Evolutionary conservation across 139 green algal genomes (phyloP).

Genomic region (Micractinium conductrix): DNA sequence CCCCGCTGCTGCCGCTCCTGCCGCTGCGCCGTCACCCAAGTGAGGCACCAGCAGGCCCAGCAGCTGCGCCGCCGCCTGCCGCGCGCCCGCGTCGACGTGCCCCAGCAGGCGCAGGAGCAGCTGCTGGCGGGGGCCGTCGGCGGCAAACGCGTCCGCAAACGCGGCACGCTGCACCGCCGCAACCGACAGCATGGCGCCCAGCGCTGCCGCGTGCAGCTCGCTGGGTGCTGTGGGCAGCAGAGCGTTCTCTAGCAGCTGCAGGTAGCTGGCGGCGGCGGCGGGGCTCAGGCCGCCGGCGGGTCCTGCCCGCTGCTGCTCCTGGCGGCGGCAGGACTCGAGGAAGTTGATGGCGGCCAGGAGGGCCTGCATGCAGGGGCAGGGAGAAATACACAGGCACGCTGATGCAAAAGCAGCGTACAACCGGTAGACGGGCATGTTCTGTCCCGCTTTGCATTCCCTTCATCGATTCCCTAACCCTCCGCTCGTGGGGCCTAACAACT

Average conservation of each 20-base stretch:
- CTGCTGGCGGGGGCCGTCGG: constrained; percentile 26
- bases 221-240: constrained; percentile 46
- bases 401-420: too few species aligned
- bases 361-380: too few species aligned
- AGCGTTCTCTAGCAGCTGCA: constrained; percentile 64
- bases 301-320: not conserved
- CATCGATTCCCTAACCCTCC: too few species aligned
- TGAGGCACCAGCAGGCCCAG: constrained; percentile 52
- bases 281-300: not conserved
- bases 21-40: not conserved
- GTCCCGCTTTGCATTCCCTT: too few species aligned
- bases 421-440: too few species aligned
- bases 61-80: constrained; percentile 65
- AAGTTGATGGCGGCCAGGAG: constrained; percentile 58
- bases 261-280: not conserved
- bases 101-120: constrained; percentile 65
- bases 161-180: not conserved
- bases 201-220: constrained; percentile 59
- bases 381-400: too few species aligned
- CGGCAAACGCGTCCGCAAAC: constrained; percentile 35
- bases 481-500: too few species aligned
- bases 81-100: constrained; percentile 59
- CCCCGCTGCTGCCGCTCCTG: not conserved
- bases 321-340: constrained; percentile 46
- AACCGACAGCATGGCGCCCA: constrained; percentile 55